Conservation (phyloP, 164 flowering plant species). For the Dillenia turbinata region DNA sequence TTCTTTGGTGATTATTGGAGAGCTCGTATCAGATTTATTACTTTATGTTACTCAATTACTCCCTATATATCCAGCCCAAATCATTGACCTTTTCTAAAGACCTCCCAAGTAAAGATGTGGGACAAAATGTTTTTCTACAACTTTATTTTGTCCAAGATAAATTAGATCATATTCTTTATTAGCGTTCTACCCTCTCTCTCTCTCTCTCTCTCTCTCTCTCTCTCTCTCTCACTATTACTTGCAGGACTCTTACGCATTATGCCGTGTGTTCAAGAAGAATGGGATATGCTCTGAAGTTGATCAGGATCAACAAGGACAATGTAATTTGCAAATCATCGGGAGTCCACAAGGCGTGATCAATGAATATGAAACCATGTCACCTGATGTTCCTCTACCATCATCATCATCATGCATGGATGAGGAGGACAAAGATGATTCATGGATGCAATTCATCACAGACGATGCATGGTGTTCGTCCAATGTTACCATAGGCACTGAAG, state of each 20-base stretch:
- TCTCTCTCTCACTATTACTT: neutral
- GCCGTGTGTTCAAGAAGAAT: slow-evolving; percentile 92
- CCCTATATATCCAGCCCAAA: no score
- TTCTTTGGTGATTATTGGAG: no score
- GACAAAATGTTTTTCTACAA: no score
- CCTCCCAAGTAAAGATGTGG: no score
- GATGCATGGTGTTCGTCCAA: slow-evolving; percentile 73
- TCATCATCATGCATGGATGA: slow-evolving; percentile 57
- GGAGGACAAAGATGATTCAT: slow-evolving; percentile 83
- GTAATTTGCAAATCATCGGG: slow-evolving; percentile 37
- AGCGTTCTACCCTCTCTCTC: neutral
- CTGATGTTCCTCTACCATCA: slow-evolving; percentile 50
- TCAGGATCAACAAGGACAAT: slow-evolving; percentile 61
- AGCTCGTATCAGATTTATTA: no score
- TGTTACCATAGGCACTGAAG: slow-evolving; percentile 24
- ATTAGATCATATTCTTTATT: neutral
- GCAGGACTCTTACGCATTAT: slow-evolving; percentile 83
- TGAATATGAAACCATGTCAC: slow-evolving; percentile 66
- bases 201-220: slow-evolving; percentile 10
- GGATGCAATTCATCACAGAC: slow-evolving; percentile 94
- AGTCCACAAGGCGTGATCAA: slow-evolving; percentile 24
- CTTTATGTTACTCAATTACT: no score
- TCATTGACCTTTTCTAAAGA: no score
- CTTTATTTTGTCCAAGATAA: no score
- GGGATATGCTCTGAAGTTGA: slow-evolving; percentile 57